Percentiles rank a stretch among this genome's conserved stretches.
These are phyloP conservation scores for Neurospora sp. DNA, from an alignment of 495 filamentous ascomycete species.

Conservation along the genomic window DNA sequence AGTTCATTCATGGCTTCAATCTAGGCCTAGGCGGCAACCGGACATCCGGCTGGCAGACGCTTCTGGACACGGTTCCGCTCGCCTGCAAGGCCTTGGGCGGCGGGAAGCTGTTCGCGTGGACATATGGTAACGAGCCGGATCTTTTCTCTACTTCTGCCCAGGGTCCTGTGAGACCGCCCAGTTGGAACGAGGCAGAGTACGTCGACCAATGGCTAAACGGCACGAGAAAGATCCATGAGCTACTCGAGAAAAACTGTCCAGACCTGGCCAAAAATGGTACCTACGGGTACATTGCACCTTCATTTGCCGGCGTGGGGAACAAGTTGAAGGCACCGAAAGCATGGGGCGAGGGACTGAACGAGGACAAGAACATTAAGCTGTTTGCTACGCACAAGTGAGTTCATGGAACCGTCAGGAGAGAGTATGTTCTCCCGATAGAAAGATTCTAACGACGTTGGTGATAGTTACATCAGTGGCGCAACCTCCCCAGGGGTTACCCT, in stretches of 20 bases:
- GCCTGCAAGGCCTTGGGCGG: slow-evolving; percentile 49
- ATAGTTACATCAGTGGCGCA: slow-evolving; percentile 56
- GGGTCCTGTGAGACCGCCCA: slow-evolving; percentile 40
- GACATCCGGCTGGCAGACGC: slow-evolving; percentile 38
- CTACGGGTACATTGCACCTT: slow-evolving; percentile 50
- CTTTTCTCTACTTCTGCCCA: slow-evolving; percentile 46
- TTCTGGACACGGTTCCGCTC: slow-evolving; percentile 45
- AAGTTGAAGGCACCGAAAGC: slow-evolving; percentile 39
- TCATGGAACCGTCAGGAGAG: not conserved
- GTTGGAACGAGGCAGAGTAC: slow-evolving; percentile 49
- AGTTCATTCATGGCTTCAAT: slow-evolving; percentile 57
- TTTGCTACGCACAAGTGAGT: slow-evolving; percentile 58
- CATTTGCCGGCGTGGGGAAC: slow-evolving; percentile 48
- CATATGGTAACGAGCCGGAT: slow-evolving; percentile 62
- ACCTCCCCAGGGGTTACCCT: slow-evolving; percentile 53
- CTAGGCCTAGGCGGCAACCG: slow-evolving; percentile 47
- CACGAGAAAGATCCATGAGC: slow-evolving; percentile 37
- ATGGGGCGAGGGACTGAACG: slow-evolving; percentile 44
- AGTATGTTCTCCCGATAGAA: too few species aligned
- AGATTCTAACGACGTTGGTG: slow-evolving; percentile 8
- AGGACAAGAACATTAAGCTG: slow-evolving; percentile 38
- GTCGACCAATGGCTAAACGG: slow-evolving; percentile 53
- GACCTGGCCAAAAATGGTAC: slow-evolving; percentile 29
- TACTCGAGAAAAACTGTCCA: slow-evolving; percentile 43
- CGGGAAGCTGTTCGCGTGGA: slow-evolving; percentile 46